Conservation (phyloP, 192 early-diverging fungal genomes). For the Cetraspora pellucida region DNA sequence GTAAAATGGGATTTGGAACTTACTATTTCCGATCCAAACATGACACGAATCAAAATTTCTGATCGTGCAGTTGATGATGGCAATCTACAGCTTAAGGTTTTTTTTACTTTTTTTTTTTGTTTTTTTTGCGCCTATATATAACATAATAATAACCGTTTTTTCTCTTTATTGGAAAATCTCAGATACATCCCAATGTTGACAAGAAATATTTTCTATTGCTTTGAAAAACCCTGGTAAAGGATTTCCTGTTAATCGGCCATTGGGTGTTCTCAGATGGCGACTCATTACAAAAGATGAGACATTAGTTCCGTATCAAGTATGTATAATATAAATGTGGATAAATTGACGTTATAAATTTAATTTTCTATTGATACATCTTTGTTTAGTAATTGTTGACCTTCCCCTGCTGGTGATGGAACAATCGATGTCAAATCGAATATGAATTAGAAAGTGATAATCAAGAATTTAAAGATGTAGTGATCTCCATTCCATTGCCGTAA, state of each 20-base stretch:
- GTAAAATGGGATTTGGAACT: constrained; percentile 91
- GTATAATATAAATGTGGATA: constrained; percentile 12
- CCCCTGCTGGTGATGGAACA: constrained; percentile 81
- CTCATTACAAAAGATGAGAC: constrained; percentile 81
- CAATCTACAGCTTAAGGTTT: constrained; percentile 83
- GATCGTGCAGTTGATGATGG: constrained; percentile 62
- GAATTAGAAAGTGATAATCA: constrained; percentile 78
- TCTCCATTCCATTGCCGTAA: constrained; percentile 88
- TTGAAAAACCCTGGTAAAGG: constrained; percentile 79
- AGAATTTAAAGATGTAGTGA: constrained; percentile 83
- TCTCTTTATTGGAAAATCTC: constrained; percentile 10
- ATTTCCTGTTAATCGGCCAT: constrained; percentile 84
- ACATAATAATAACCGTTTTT: not conserved
- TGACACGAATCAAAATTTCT: constrained; percentile 63
- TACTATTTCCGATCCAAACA: constrained; percentile 70
- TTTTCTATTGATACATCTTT: not conserved
- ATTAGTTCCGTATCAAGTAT: constrained; percentile 78
- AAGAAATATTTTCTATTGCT: constrained; percentile 84
- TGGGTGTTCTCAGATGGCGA: constrained; percentile 91
- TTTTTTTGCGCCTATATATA: not conserved
- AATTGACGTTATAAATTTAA: not conserved
- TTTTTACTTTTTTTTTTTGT: constrained; percentile 2
- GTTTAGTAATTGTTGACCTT: constrained; percentile 94
- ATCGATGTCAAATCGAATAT: constrained; percentile 98
- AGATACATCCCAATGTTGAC: constrained; percentile 98